phyloP scores from a whole-genome alignment of 306 rosid genomes.

The Cicer arietinum region DNA sequence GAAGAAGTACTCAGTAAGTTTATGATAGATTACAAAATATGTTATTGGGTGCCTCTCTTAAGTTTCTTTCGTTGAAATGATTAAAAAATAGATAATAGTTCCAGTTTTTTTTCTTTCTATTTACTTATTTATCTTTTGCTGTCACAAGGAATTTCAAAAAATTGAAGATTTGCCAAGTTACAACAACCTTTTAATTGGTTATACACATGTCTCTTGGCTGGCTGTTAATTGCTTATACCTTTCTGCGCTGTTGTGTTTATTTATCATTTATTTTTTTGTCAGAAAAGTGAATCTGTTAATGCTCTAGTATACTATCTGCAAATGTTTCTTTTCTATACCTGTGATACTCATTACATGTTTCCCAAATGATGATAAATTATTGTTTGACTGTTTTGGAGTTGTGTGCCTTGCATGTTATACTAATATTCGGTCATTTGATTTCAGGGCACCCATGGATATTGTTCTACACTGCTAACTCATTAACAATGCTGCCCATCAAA shows the following conservation, averaged over 20 bases:
- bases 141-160: not conserved
- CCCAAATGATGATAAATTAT: not conserved
- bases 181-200: constrained; percentile 11
- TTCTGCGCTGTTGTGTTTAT: constrained; percentile 19
- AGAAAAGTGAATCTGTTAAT: not conserved
- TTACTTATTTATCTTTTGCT: constrained; percentile 22
- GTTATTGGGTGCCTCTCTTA: constrained; percentile 14
- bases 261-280: not conserved
- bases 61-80: constrained; percentile 14
- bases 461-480: constrained; percentile 79
- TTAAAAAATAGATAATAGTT: constrained; percentile 6
- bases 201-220: not conserved
- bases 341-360: not conserved
- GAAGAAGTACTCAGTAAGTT: constrained; percentile 96
- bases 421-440: constrained; percentile 42
- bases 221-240: not conserved
- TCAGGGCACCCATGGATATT: constrained; percentile 97
- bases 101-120: not conserved
- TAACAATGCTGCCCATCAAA: constrained; percentile 66
- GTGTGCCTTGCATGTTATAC: constrained; percentile 35
- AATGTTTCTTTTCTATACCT: not conserved
- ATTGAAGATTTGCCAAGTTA: constrained; percentile 23
- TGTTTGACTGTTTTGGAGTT: constrained; percentile 19
- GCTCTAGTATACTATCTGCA: not conserved
- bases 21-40: constrained; percentile 26